Evolutionary conservation across 345 rosid genomes (phyloP).

Genomic region (Aegle marmelos): DNA sequence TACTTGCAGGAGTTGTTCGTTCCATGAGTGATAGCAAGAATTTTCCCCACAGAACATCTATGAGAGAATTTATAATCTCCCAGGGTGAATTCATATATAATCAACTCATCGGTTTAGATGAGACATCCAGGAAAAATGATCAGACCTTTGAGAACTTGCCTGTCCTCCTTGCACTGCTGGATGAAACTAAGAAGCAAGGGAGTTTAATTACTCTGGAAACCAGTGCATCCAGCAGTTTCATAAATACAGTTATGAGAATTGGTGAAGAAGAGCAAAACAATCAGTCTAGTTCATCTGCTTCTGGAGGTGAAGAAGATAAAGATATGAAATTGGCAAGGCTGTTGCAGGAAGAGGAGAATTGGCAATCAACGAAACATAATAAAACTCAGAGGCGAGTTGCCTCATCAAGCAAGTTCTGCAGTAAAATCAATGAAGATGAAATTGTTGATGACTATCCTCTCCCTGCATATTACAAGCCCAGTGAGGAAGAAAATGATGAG

Average conservation of each 20-base stretch:
- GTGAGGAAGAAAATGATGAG: conserved; percentile 65
- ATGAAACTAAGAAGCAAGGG: conserved; percentile 34
- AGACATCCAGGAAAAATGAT: conserved; percentile 42
- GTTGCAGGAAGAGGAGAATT: conserved; percentile 67
- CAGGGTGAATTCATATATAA: conserved; percentile 67
- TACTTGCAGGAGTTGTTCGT: conserved; percentile 53
- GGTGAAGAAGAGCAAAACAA: conserved; percentile 20
- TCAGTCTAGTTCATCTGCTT: conserved; percentile 19
- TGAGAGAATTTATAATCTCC: conserved; percentile 48
- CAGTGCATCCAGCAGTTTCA: conserved; percentile 20
- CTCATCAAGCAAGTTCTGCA: conserved; percentile 44
- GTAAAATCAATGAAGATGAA: conserved; percentile 78
- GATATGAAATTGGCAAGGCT: conserved; percentile 55
- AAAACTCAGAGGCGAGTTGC: conserved; percentile 37
- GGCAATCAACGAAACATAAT: conserved; percentile 52
- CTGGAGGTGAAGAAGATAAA: conserved; percentile 47
- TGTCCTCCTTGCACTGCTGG: conserved; percentile 48
- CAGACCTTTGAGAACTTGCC: conserved; percentile 41
- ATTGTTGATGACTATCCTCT: conserved; percentile 81
- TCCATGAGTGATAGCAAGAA: conserved; percentile 47
- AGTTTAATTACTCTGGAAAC: conserved; percentile 17
- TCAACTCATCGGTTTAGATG: conserved; percentile 63
- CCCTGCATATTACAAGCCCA: conserved; percentile 64
- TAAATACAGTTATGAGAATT: conserved; percentile 35
- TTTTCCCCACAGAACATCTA: conserved; percentile 42